phyloP scores from a whole-genome alignment of 139 green algal genomes.

The Chlorella vulgaris region DNA sequence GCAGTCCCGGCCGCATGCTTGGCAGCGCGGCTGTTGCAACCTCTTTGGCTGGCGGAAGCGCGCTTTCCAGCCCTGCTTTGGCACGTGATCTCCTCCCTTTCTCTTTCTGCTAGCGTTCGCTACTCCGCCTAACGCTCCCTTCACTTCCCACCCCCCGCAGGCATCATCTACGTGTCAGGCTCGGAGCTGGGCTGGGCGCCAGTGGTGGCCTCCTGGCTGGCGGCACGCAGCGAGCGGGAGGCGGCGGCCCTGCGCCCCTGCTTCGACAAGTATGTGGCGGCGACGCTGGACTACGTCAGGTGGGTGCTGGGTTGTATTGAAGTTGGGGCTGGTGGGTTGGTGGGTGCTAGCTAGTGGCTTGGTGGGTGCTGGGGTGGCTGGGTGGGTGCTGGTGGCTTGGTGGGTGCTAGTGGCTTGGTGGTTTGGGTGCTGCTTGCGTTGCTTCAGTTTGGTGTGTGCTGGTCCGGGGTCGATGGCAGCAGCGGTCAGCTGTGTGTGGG shows the following conservation, averaged over 20 bases:
- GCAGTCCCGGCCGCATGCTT: not conserved
- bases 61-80: too few relatives aligned
- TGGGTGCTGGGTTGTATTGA: not conserved
- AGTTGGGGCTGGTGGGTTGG: not conserved
- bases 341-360: not conserved
- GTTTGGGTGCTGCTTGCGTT: too few relatives aligned
- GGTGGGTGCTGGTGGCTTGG: too few relatives aligned
- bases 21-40: too few relatives aligned
- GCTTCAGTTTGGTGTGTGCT: too few relatives aligned
- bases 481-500: too few relatives aligned
- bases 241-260: conserved; percentile 61
- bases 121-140: not conserved
- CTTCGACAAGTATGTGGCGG: conserved; percentile 86
- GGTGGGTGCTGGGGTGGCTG: too few relatives aligned
- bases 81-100: too few relatives aligned
- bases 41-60: too few relatives aligned
- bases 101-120: too few relatives aligned
- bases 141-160: conserved; percentile 43
- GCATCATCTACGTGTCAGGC: conserved; percentile 96
- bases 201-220: conserved; percentile 73
- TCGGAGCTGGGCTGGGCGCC: not conserved
- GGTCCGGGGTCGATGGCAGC: too few relatives aligned
- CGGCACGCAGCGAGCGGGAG: conserved; percentile 56
- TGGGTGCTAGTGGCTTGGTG: not conserved
- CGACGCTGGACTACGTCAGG: conserved; percentile 76